Evolutionary conservation across 257 asterid species (phyloP).

Genomic region (Rehmannia glutinosa): DNA sequence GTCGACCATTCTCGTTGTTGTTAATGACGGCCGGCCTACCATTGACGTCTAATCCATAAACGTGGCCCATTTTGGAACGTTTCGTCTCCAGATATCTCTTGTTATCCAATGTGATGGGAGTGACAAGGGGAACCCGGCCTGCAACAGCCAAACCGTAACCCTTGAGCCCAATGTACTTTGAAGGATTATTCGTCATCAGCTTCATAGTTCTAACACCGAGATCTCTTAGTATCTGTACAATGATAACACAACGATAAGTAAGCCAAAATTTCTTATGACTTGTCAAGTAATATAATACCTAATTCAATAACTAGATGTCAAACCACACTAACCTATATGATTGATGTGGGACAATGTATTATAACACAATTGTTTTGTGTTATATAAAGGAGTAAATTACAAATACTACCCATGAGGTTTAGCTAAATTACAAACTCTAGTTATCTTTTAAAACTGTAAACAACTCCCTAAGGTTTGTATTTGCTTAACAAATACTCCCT

Average conservation of each 20-base stretch:
- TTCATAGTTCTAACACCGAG: conserved; percentile 94
- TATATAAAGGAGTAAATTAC: too few relatives aligned
- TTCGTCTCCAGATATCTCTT: conserved; percentile 71
- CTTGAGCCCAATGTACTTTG: conserved; percentile 77
- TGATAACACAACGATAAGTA: neutral
- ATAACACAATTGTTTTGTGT: too few relatives aligned
- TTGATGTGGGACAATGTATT: too few relatives aligned
- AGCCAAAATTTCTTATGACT: neutral
- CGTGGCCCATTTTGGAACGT: conserved; percentile 70
- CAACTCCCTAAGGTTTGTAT: neutral
- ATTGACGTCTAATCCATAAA: conserved; percentile 46
- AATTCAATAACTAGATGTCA: neutral
- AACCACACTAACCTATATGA: too few relatives aligned
- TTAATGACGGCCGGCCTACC: conserved; percentile 32
- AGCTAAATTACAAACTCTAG: too few relatives aligned
- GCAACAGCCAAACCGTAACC: conserved; percentile 84
- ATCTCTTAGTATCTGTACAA: conserved; percentile 81
- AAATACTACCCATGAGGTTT: too few relatives aligned
- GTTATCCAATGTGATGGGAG: conserved; percentile 69
- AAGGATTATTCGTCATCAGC: conserved; percentile 95
- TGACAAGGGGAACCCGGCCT: conserved; percentile 72
- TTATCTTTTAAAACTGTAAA: too few relatives aligned
- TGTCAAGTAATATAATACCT: neutral
- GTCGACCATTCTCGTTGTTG: conserved; percentile 25
- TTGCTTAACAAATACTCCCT: neutral